Evolutionary conservation across 2,329 filamentous ascomycete species (phyloP), one percentile per base, ranked within the genome.

Genomic region (Dactylellina drechsleri): DNA sequence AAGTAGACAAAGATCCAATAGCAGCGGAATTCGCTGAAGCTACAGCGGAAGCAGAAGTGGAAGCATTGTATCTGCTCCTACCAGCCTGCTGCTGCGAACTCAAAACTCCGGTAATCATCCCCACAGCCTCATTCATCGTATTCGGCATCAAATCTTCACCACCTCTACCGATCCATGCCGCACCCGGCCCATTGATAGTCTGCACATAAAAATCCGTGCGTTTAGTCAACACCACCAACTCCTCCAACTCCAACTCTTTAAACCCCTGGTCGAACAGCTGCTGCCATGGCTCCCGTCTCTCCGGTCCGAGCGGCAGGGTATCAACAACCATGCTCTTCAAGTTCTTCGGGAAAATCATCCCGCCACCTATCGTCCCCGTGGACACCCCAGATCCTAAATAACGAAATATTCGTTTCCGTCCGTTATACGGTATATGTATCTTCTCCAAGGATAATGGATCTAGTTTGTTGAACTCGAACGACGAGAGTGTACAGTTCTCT

Each of bases 241-340:
- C 71, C 6, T 75, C 71, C 18, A 75, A 47, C 28, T 59, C 52
- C 13, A 75, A 18, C 52, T 68, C 57, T 23, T 15, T 52, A n/a
- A 75, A 75, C 13, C 36, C 31, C 16, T 36, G 49, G 7, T 75
- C 71, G 26, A 75, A 75, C n/a, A 18, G 40, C 50, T 68, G 59
- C 18, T 75, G 71, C 71, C 71, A 75, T 6, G 71, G 52, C 41
- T 75, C 71, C 36, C 62, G 62, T 16, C 71, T 50, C 18, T 75
- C 71, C 18, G 58, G 66, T 5, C 52, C 41, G 4, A 75, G 45
- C 4, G 71, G 71, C 7, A 75, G 28, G 16, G 59, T 64, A 41
- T 75, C 71, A n/a, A 75, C 58, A 13, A 68, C 64, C n/a, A 75
- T 36, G 16, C 71, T 75, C 31, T 65, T 68, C 23, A 75, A 13